These are phyloP conservation scores for Pichia paraexigua DNA, from an alignment of 805 yeast species.

Conservation along the genomic window DNA sequence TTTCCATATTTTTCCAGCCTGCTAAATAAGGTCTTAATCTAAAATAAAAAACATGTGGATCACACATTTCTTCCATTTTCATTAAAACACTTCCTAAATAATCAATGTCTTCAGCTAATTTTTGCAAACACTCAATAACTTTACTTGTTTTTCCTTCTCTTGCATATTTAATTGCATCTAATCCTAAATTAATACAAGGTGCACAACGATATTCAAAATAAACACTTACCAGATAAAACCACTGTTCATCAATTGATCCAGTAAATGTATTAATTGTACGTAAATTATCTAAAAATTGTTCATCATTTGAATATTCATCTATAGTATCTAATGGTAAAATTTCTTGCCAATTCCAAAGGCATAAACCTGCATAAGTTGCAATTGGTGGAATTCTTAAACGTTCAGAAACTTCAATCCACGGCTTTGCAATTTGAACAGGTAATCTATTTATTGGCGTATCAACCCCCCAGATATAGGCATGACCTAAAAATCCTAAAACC, in stretches of 20 bases:
- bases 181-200: slow-evolving; percentile 54
- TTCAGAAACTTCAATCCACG: slow-evolving; percentile 53
- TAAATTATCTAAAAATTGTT: slow-evolving; percentile 48
- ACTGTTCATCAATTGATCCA: slow-evolving; percentile 83
- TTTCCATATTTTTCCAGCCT: slow-evolving; percentile 91
- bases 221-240: slow-evolving; percentile 89
- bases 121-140: slow-evolving; percentile 45
- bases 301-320: slow-evolving; percentile 22
- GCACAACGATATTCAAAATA: slow-evolving; percentile 83
- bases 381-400: slow-evolving; percentile 72
- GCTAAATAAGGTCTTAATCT: slow-evolving; percentile 84
- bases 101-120: slow-evolving; percentile 69
- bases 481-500: slow-evolving; percentile 69
- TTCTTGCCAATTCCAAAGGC: slow-evolving; percentile 80
- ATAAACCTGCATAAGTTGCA: slow-evolving; percentile 79
- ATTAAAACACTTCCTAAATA: slow-evolving; percentile 62
- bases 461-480: slow-evolving; percentile 86
- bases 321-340: slow-evolving; percentile 37
- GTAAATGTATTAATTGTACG: slow-evolving; percentile 81
- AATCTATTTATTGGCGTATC: slow-evolving; percentile 51
- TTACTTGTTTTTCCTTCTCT: slow-evolving; percentile 35
- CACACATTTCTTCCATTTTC: slow-evolving; percentile 89
- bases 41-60: slow-evolving; percentile 85
- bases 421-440: slow-evolving; percentile 63
- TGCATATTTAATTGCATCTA: slow-evolving; percentile 55